Percentiles rank a stretch among this genome's conserved stretches.
These are phyloP conservation scores for Senna siamea DNA, from an alignment of 306 rosid species.

Conservation along the genomic window DNA sequence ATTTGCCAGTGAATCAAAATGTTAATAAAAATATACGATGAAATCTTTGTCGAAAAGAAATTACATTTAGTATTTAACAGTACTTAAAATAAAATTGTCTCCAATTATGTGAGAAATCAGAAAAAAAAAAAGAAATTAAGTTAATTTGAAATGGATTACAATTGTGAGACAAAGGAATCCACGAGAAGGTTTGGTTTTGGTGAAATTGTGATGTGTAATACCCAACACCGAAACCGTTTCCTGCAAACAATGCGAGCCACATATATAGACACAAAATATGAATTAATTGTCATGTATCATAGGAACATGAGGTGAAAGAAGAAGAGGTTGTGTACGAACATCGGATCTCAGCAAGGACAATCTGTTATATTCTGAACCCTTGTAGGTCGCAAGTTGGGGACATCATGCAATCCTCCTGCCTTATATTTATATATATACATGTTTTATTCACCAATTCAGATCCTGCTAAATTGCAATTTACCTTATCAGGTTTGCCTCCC, in stretches of 20 bases:
- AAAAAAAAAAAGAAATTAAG: too few species aligned
- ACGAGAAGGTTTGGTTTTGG: neutral
- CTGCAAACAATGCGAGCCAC: conserved; percentile 20
- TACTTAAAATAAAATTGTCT: too few species aligned
- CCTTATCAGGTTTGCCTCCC: too few species aligned
- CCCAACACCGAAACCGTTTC: neutral
- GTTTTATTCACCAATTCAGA: too few species aligned
- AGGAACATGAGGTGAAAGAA: neutral
- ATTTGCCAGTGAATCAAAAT: too few species aligned
- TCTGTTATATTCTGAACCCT: neutral
- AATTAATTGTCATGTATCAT: too few species aligned
- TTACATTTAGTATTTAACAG: too few species aligned
- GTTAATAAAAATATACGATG: too few species aligned
- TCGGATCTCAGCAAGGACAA: neutral
- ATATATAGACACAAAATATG: neutral
- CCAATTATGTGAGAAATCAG: too few species aligned
- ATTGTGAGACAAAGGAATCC: neutral
- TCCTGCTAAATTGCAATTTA: too few species aligned
- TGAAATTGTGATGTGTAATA: neutral
- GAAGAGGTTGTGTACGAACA: neutral
- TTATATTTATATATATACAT: too few species aligned
- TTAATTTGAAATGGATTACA: neutral
- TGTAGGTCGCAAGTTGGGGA: neutral
- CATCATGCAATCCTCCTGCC: neutral
- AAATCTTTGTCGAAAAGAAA: too few species aligned